Evolutionary conservation across 352 stramenopile species (phyloP), one percentile per base, ranked within the genome.

Genomic region (Phytopythium delawarense): DNA sequence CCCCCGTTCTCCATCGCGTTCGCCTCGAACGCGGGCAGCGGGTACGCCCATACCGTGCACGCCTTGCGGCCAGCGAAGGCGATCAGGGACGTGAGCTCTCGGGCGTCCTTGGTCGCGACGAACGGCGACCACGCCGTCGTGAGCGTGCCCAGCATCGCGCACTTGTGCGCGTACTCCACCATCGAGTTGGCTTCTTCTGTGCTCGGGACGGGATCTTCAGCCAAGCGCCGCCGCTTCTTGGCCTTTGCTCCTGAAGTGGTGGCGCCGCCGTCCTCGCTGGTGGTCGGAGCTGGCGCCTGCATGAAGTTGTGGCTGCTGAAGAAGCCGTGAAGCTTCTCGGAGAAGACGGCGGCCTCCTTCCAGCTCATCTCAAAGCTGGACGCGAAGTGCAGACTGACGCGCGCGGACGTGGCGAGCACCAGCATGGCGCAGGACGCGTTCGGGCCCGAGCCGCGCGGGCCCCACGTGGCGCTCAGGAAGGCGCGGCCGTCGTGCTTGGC

Each of bases 331-430:
- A 94, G 50, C 15, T 69, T 77, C 45, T 93, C 84, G 0, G 86
- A 94, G 28, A 94, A 79, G 35, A 92, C 82, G 2, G 70, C 79
- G 21, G 72, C 70, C 61, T 91, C 68, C 32, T 83, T 81, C 86
- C 86, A 94, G 59, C 78, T 87, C 65, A 94, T 71, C 60, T 91
- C 76, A 62, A 93, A 89, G 56, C 80, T 88, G n/a, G 84, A 84
- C 12, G 84, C 74, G 40, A 91, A 88, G 61, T 93, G 79, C 25
- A 94, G 66, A 64, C 71, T 85, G 50, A 92, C 66, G 40, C 84
- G 70, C 16, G 74, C 77, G 9, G 75, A 77, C 6, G 84, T 75
- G 30, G 76, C 88, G 32, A 94, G 72, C 28, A 76, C 71, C 28
- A 92, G 62, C 21, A 94, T 58, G 48, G 86, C 86, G 51, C 86